Percentiles rank a stretch among this genome's conserved stretches.
Conservation (phyloP, 495 filamentous ascomycete genomes). For the Penicillium antarcticum region DNA sequence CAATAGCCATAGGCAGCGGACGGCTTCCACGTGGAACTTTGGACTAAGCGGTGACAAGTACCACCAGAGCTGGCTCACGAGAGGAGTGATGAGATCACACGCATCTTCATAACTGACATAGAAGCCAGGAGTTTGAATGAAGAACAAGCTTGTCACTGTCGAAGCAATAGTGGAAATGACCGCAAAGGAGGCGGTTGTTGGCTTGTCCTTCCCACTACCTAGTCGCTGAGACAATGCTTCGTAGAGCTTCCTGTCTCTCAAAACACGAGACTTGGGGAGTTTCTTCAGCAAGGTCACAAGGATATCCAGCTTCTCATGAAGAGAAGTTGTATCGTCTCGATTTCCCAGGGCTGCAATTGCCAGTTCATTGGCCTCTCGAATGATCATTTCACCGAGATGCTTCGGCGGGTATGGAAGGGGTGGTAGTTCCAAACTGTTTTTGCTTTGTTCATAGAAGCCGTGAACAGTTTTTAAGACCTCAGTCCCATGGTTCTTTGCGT, state of each 20-base stretch:
- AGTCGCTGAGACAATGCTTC: slow-evolving; percentile 47
- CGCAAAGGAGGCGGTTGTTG: slow-evolving; percentile 35
- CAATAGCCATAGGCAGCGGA: slow-evolving; percentile 79
- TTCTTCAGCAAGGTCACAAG: slow-evolving; percentile 58
- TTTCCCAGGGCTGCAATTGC: slow-evolving; percentile 38
- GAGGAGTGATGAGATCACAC: slow-evolving; percentile 59
- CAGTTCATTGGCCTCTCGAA: slow-evolving; percentile 57
- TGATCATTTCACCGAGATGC: slow-evolving; percentile 56
- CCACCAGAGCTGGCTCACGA: slow-evolving; percentile 71
- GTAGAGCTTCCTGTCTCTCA: slow-evolving; percentile 54
- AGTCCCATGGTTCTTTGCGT: slow-evolving; percentile 22
- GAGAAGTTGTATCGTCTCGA: slow-evolving; percentile 17
- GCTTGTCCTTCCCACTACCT: slow-evolving; percentile 12
- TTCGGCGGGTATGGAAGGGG: slow-evolving; percentile 56
- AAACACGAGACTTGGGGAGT: slow-evolving; percentile 48
- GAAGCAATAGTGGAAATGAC: slow-evolving; percentile 57
- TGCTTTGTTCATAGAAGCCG: slow-evolving; percentile 57
- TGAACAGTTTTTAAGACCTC: slow-evolving; percentile 59
- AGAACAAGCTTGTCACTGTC: slow-evolving; percentile 61
- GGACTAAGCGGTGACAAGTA: slow-evolving; percentile 77
- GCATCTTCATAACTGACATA: slow-evolving; percentile 56
- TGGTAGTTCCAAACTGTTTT: slow-evolving; percentile 40
- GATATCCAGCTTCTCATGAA: slow-evolving; percentile 43
- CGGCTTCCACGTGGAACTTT: slow-evolving; percentile 90
- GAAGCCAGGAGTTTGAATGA: slow-evolving; percentile 41